Percentiles rank a stretch among this genome's conserved stretches.
Evolutionary conservation across 208 protist genomes (phyloP).

Genomic region (Zelonia costaricensis): DNA sequence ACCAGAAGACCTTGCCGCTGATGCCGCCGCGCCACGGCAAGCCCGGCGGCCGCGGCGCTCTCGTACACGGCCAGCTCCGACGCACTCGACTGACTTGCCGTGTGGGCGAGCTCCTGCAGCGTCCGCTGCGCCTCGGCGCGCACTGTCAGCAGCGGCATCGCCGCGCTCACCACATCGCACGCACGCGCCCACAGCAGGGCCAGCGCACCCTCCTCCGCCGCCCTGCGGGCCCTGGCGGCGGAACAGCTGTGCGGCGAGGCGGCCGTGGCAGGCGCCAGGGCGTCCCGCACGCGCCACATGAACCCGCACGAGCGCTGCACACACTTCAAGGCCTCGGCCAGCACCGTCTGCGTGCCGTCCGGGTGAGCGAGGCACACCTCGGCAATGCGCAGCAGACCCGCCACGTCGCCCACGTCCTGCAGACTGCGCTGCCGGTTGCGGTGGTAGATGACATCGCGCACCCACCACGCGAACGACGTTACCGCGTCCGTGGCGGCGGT

Average conservation of each 20-base stretch:
- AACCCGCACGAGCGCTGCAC: slow-evolving; percentile 25
- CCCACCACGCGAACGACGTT: slow-evolving; percentile 28
- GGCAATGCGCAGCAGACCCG: slow-evolving; percentile 30
- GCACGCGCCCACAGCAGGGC: slow-evolving; percentile 34
- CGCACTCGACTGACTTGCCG: slow-evolving; percentile 1
- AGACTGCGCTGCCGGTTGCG: slow-evolving; percentile 20
- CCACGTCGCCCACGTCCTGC: slow-evolving; percentile 6
- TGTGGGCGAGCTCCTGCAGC: slow-evolving; percentile 6
- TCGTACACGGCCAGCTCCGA: no score
- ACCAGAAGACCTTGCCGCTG: slow-evolving; percentile 22
- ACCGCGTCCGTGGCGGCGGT: slow-evolving; percentile 13
- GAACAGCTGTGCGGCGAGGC: no score
- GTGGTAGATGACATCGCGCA: slow-evolving; percentile 20
- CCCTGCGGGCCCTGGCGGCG: no score
- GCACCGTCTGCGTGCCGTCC: slow-evolving; percentile 39
- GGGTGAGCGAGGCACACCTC: slow-evolving; percentile 30
- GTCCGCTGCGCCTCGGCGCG: slow-evolving; percentile 29
- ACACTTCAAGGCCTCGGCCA: slow-evolving; percentile 44
- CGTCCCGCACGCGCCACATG: slow-evolving; percentile 18
- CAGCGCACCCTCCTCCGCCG: neutral
- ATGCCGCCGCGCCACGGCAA: slow-evolving; percentile 8
- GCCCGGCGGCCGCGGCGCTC: no score
- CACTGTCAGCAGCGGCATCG: slow-evolving; percentile 19
- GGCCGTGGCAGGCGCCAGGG: neutral
- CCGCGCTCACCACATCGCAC: slow-evolving; percentile 35